phyloP scores from a whole-genome alignment of 2,329 filamentous ascomycete genomes.

The Aspergillus quadricinctus region DNA sequence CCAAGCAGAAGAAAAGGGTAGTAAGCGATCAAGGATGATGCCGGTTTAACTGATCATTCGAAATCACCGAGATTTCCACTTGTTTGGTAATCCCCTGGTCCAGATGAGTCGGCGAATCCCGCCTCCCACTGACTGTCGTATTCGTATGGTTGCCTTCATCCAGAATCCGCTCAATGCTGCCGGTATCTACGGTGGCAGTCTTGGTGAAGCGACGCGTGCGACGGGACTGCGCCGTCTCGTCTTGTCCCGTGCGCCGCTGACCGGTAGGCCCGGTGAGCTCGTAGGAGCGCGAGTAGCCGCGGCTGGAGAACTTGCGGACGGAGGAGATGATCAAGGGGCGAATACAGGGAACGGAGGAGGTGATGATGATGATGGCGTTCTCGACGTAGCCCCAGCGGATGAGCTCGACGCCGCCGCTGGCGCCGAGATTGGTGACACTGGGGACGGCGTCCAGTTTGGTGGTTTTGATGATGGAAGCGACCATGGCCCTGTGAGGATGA shows the following conservation, averaged over 20 bases:
- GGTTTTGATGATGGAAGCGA: conserved; percentile 30
- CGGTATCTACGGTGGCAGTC: conserved; percentile 13
- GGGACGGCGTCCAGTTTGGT: conserved; percentile 23
- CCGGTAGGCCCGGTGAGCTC: conserved; percentile 22
- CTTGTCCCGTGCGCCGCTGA: conserved; percentile 12
- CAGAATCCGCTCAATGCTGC: conserved; percentile 25
- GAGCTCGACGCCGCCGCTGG: conserved; percentile 20
- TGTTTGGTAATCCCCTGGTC: conserved; percentile 24
- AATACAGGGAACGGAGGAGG: conserved; percentile 28
- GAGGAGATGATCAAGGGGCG: conserved; percentile 28
- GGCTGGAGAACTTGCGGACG: conserved; percentile 27
- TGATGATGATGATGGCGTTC: conserved; percentile 28
- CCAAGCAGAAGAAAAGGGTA: too few species aligned
- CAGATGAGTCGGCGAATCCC: conserved; percentile 6
- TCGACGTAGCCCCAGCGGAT: conserved; percentile 29
- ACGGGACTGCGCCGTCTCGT: conserved; percentile 15
- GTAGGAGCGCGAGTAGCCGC: conserved; percentile 21
- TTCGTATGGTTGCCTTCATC: conserved; percentile 8
- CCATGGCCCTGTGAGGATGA: conserved; percentile 20
- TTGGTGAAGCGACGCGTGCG: conserved; percentile 11
- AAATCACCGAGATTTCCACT: conserved; percentile 23
- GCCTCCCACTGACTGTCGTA: conserved; percentile 7
- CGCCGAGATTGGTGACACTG: conserved; percentile 24
- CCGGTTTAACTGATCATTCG: not conserved
- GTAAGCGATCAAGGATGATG: not conserved